These are phyloP conservation scores for Cucurbita ficifolia DNA, from an alignment of 306 rosid genomes.

Conservation along the genomic window DNA sequence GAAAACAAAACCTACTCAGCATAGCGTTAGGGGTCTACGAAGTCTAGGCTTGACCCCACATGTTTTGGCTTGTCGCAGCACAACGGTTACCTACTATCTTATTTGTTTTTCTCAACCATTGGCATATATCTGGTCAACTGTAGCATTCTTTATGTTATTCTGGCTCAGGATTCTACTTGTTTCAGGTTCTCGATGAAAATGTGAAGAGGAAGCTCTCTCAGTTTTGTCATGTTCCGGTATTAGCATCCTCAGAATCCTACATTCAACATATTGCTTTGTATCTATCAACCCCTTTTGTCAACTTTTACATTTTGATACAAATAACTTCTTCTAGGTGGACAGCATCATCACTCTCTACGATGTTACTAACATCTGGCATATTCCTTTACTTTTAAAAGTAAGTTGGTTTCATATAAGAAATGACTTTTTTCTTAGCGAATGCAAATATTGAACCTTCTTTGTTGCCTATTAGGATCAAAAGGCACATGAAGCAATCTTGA, in stretches of 20 bases:
- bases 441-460: no score
- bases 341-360: slow-evolving; percentile 76
- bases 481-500: slow-evolving; percentile 34
- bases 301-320: no score
- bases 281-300: neutral
- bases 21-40: slow-evolving; percentile 36
- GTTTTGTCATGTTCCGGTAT: slow-evolving; percentile 93
- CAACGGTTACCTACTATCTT: slow-evolving; percentile 16
- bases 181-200: slow-evolving; percentile 67
- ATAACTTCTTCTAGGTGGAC: slow-evolving; percentile 20
- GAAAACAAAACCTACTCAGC: slow-evolving; percentile 47
- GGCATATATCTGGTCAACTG: no score
- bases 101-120: neutral
- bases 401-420: slow-evolving; percentile 7
- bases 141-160: neutral
- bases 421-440: neutral
- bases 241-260: neutral
- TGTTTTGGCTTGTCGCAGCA: slow-evolving; percentile 39
- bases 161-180: neutral
- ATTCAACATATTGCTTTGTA: neutral
- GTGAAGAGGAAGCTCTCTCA: slow-evolving; percentile 69
- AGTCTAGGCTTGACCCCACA: slow-evolving; percentile 32
- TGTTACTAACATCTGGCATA: slow-evolving; percentile 93
- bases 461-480: slow-evolving; percentile 23
- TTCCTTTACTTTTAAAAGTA: slow-evolving; percentile 81